Percentiles rank a stretch among this genome's conserved stretches.
Conservation (phyloP, 2,329 filamentous ascomycete species). For the Fusarium paranaense region DNA sequence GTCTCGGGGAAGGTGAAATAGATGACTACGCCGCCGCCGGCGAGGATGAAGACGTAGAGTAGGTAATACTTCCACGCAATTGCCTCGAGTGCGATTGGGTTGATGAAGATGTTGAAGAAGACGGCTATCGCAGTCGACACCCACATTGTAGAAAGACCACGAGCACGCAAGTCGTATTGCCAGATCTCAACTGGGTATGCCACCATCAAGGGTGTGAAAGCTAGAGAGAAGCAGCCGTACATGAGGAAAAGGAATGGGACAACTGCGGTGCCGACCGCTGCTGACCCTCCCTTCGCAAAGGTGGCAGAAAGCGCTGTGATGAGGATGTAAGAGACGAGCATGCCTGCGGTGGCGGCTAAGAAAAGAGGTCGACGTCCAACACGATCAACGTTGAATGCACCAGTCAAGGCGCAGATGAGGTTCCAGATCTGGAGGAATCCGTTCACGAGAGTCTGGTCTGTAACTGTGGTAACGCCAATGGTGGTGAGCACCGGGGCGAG, state of each 20-base stretch:
- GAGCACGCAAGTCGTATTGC: not conserved
- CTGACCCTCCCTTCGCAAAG: not conserved
- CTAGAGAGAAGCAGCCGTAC: slow-evolving; percentile 3
- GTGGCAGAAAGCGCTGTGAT: slow-evolving; percentile 4
- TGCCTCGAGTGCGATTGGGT: slow-evolving; percentile 52
- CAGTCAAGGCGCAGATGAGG: not conserved
- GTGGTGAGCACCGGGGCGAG: not conserved
- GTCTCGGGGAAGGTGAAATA: slow-evolving; percentile 11
- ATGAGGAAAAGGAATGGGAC: not conserved
- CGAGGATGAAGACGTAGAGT: slow-evolving; percentile 49
- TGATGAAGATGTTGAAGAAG: slow-evolving; percentile 49
- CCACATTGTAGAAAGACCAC: slow-evolving; percentile 2
- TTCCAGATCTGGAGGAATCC: not conserved
- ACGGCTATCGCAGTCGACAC: not conserved
- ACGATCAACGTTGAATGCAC: not conserved
- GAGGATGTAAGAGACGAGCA: slow-evolving; percentile 8
- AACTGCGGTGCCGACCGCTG: not conserved
- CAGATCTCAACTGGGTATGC: slow-evolving; percentile 10
- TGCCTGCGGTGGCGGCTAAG: not conserved
- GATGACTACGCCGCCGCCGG: not conserved
- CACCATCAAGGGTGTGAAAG: slow-evolving; percentile 1
- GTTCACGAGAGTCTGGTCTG: not conserved
- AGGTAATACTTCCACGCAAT: slow-evolving; percentile 55
- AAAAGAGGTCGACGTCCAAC: not conserved
- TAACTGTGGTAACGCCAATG: not conserved